Conservation (phyloP, 495 filamentous ascomycete species). For the Xylaria flabelliformis region DNA sequence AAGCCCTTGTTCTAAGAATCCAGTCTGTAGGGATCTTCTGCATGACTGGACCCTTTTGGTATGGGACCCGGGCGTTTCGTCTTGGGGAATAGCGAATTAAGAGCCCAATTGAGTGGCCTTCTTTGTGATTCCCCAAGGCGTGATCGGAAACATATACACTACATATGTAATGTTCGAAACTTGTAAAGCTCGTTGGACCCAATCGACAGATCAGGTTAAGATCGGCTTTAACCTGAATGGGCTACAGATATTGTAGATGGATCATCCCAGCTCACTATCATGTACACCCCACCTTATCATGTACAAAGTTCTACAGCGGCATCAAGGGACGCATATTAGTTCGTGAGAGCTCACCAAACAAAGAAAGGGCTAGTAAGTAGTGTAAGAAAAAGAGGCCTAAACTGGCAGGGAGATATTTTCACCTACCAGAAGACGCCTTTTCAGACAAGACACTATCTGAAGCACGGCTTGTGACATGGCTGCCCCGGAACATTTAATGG, state of each 20-base stretch:
- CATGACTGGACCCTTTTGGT: conserved; percentile 6
- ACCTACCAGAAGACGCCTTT: neutral
- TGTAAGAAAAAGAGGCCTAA: neutral
- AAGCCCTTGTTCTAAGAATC: neutral
- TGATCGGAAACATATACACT: neutral
- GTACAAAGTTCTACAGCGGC: neutral
- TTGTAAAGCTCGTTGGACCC: neutral
- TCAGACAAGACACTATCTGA: conserved; percentile 48
- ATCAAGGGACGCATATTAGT: neutral
- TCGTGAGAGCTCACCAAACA: neutral
- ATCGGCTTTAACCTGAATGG: conserved; percentile 5
- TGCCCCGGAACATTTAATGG: conserved; percentile 8
- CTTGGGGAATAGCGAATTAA: neutral
- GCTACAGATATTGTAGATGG: conserved; percentile 23
- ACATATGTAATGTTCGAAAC: conserved; percentile 2
- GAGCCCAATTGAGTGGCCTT: neutral
- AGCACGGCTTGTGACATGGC: conserved; percentile 53
- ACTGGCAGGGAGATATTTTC: neutral
- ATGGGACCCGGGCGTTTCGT: conserved; percentile 5
- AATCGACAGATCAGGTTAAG: neutral
- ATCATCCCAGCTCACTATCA: neutral
- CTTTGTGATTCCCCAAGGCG: neutral
- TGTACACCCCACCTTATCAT: neutral
- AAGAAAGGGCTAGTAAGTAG: neutral
- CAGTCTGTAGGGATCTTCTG: neutral